Percentiles rank a stretch among this genome's conserved stretches.
phyloP scores from a whole-genome alignment of 164 flowering plant species.

The Stephania cephalantha region DNA sequence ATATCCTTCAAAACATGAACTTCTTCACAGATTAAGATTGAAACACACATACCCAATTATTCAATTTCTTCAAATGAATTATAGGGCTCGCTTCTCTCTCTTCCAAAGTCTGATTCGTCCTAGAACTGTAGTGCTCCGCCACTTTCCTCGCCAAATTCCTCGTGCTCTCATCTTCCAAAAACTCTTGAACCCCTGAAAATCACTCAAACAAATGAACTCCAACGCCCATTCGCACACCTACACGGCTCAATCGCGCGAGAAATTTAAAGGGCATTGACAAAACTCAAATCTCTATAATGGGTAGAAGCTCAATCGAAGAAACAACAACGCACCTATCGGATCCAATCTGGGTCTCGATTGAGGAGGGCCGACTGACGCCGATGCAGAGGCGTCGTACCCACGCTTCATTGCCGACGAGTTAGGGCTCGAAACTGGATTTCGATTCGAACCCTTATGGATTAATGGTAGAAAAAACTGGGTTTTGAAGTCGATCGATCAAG shows the following conservation, averaged over 20 bases:
- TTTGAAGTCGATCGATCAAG: background rate
- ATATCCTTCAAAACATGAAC: background rate
- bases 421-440: background rate
- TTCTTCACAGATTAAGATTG: background rate
- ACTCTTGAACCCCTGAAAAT: constrained; percentile 44
- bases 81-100: constrained; percentile 91
- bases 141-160: constrained; percentile 63
- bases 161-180: constrained; percentile 63
- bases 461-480: background rate
- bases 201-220: background rate
- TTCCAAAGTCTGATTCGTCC: constrained; percentile 86
- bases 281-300: background rate
- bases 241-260: background rate
- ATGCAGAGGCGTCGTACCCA: constrained; percentile 18
- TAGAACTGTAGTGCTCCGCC: constrained; percentile 92
- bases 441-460: background rate
- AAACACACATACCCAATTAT: constrained; percentile 60
- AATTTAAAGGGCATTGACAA: background rate
- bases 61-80: constrained; percentile 86
- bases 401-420: constrained; percentile 21
- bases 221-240: background rate
- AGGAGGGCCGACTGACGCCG: constrained; percentile 25
- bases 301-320: background rate
- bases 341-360: constrained; percentile 22
- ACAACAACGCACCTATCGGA: constrained; percentile 12